These are phyloP conservation scores for Biancaea sappan DNA, from an alignment of 306 rosid genomes.

Conservation along the genomic window DNA sequence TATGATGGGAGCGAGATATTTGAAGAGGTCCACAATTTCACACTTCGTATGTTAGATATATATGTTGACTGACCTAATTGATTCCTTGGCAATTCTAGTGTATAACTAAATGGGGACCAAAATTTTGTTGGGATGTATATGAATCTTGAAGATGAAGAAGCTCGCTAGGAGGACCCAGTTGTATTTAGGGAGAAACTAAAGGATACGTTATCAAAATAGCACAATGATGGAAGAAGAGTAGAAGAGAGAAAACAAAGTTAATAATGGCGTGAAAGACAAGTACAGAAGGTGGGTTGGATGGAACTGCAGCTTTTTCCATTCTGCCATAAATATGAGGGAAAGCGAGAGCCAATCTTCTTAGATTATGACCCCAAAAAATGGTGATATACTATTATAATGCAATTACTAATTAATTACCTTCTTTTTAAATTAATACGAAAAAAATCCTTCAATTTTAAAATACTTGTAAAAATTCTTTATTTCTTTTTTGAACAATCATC, in stretches of 20 bases:
- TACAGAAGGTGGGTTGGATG: slow-evolving; percentile 6
- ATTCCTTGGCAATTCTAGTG: too few relatives aligned
- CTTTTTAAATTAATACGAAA: too few relatives aligned
- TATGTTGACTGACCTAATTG: too few relatives aligned
- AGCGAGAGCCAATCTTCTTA: slow-evolving; percentile 42
- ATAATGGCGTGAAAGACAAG: slow-evolving; percentile 39
- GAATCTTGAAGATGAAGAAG: background rate
- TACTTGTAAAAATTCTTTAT: too few relatives aligned
- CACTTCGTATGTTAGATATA: too few relatives aligned
- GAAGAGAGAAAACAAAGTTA: background rate
- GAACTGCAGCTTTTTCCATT: slow-evolving; percentile 21
- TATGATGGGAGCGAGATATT: background rate
- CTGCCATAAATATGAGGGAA: too few relatives aligned
- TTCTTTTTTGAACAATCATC: too few relatives aligned
- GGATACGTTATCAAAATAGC: background rate
- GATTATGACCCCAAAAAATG: slow-evolving; percentile 23
- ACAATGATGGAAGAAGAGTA: background rate
- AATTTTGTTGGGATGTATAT: background rate
- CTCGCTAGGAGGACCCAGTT: background rate
- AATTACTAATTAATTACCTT: too few relatives aligned
- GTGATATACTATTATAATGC: background rate
- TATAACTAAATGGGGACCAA: slow-evolving; percentile 14
- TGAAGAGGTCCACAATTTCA: slow-evolving; percentile 42
- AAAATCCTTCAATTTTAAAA: too few relatives aligned
- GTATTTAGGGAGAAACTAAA: background rate